phyloP scores from a whole-genome alignment of 208 protist genomes.

The Leishmania mexicana region DNA sequence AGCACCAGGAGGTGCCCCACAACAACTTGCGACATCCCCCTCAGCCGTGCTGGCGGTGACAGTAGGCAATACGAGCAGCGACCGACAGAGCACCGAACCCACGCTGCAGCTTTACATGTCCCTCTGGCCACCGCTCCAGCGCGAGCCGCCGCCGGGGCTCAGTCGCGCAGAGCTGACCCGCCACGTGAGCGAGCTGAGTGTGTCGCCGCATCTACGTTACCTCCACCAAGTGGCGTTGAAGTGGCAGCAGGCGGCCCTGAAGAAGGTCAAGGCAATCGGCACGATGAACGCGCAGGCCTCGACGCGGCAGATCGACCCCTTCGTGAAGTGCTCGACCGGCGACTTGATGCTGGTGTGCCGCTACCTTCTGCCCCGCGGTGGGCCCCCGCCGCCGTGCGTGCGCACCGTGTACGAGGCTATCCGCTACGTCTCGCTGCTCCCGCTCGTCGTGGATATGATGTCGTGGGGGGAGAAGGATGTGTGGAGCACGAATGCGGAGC shows the following conservation, averaged over 20 bases:
- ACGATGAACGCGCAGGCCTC: constrained; percentile 61
- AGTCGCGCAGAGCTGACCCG: constrained; percentile 35
- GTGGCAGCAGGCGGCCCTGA: constrained; percentile 48
- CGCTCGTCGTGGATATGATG: constrained; percentile 64
- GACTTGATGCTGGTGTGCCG: constrained; percentile 74
- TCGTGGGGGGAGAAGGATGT: constrained; percentile 64
- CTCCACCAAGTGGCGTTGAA: constrained; percentile 67
- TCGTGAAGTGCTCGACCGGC: constrained; percentile 74
- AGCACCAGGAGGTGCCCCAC: not conserved
- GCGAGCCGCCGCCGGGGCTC: constrained; percentile 37
- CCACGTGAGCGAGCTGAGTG: constrained; percentile 47
- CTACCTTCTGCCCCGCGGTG: constrained; percentile 68
- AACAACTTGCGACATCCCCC: not conserved
- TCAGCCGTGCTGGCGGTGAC: not conserved
- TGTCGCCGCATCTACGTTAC: constrained; percentile 58
- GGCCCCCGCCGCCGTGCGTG: constrained; percentile 61
- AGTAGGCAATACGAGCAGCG: not conserved
- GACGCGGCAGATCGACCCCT: constrained; percentile 65
- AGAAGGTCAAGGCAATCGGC: constrained; percentile 48
- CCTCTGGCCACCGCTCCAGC: constrained; percentile 74
- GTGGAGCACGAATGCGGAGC: constrained; percentile 81
- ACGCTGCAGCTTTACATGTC: constrained; percentile 84
- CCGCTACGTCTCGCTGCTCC: constrained; percentile 76
- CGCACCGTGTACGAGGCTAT: constrained; percentile 71
- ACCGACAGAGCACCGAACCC: constrained; percentile 23